phyloP scores from a whole-genome alignment of 257 asterid genomes.

The Ilex asprella region DNA sequence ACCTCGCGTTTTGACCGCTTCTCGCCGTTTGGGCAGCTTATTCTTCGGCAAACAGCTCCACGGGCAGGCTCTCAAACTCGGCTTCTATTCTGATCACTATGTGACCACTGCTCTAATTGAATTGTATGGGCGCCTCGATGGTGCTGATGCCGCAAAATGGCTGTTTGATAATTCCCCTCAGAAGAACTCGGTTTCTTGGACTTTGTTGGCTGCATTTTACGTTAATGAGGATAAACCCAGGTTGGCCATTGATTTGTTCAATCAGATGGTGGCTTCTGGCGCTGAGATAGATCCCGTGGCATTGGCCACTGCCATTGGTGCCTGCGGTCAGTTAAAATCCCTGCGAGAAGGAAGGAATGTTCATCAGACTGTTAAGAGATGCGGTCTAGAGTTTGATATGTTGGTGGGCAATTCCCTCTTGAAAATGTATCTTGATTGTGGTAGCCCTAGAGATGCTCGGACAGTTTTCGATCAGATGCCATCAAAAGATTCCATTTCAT shows the following conservation, averaged over 20 bases:
- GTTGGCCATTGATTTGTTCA: conserved; percentile 24
- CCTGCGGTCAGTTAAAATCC: conserved; percentile 25
- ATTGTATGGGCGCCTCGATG: conserved; percentile 22
- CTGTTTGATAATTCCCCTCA: conserved; percentile 6
- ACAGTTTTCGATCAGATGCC: conserved; percentile 21
- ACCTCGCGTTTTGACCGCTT: conserved; percentile 24
- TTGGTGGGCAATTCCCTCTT: conserved; percentile 23
- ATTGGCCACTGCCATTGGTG: conserved; percentile 21
- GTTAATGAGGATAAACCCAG: conserved; percentile 18
- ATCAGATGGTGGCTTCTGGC: conserved; percentile 10
- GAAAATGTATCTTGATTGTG: conserved; percentile 31
- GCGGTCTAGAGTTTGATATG: conserved; percentile 16
- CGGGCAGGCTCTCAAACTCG: conserved; percentile 19
- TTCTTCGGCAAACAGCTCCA: conserved; percentile 26
- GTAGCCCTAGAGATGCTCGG: conserved; percentile 22
- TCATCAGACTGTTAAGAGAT: conserved; percentile 16
- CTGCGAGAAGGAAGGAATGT: conserved; percentile 18
- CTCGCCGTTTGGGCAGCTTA: conserved; percentile 14
- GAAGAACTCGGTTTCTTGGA: conserved; percentile 21
- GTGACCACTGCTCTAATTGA: conserved; percentile 18
- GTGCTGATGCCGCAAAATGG: conserved; percentile 19
- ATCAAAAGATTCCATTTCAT: conserved; percentile 25
- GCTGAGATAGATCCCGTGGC: conserved; percentile 15
- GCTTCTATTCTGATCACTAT: conserved; percentile 18
- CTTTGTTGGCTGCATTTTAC: conserved; percentile 24